Base-by-base conservation (phyloP, 1,284 basidiomycete species). In the Ceratorhiza oryzae-sativae region DNA sequence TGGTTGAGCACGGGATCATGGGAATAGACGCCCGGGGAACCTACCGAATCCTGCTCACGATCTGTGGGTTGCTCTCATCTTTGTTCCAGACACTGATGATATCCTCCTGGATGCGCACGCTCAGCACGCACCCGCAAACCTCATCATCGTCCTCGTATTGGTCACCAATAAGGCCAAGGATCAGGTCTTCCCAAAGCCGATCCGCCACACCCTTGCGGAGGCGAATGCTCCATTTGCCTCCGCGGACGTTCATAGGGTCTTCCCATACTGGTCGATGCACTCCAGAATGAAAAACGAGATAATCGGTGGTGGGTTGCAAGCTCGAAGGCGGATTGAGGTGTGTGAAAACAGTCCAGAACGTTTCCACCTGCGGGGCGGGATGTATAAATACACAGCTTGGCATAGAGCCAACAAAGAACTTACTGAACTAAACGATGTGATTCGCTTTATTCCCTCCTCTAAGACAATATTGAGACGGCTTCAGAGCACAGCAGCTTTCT, bases 191-290 rank as follows among this genome's bases (percentile, higher is more conserved):
- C 92, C 92, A 94, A 63, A 94, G 80, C 25, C 90, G 86, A 80
- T 94, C 92, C 6, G 90, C 87, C 55, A 93, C 84, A 48, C 92
- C 92, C 78, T 94, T 94, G 78, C 87, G 87, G 60, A 95, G 84
- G 74, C 94, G 90, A 74, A 95, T 87, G 74, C 93, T 93, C 93
- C 93, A 95, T 81, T 95, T 95, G n/a, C 93, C 93, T 32, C 93
- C 93, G n/a, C 86, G 80, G 62, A 90, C 82, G 80, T 95, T 95
- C 71, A 93, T 83, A 1, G 92, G 92, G 80, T 95, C 94, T 79
- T 95, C 93, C 93, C 94, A 95, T 8, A 95, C 90, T 0, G 94
- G 93, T 71, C 93, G 85, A 36, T 88, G 88, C 67, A 95, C 84
- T 58, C 89, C 90, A 2, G 87, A 83, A 78, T 94, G 93, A 82